These are phyloP conservation scores for Neopestalotiopsis sp. DNA, from an alignment of 2,329 filamentous ascomycete species.

Conservation along the genomic window DNA sequence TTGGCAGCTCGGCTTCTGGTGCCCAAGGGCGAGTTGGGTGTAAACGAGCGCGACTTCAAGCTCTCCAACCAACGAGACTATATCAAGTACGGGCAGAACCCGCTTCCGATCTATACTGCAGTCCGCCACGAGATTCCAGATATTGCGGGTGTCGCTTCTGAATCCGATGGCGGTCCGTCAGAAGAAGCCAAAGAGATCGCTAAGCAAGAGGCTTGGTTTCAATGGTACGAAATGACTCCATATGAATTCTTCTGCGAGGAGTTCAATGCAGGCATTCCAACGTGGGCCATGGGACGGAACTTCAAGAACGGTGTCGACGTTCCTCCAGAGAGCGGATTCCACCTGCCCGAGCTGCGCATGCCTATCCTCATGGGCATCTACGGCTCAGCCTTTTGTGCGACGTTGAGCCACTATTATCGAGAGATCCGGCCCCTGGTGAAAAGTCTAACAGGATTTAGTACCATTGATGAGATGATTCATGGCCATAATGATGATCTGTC, in stretches of 20 bases:
- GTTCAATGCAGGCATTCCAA: conserved; percentile 88
- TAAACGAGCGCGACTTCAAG: conserved; percentile 83
- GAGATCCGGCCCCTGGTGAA: conserved; percentile 86
- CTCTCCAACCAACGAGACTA: conserved; percentile 84
- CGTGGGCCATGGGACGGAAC: conserved; percentile 86
- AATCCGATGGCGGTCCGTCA: conserved; percentile 39
- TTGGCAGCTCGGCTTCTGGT: conserved; percentile 85
- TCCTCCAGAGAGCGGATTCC: conserved; percentile 67
- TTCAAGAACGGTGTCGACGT: conserved; percentile 77
- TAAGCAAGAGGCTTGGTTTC: conserved; percentile 84
- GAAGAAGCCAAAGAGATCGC: conserved; percentile 59
- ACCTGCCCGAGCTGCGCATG: conserved; percentile 83
- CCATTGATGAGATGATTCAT: conserved; percentile 82
- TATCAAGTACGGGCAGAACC: conserved; percentile 78
- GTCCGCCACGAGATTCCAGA: conserved; percentile 94
- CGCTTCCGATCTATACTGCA: conserved; percentile 93
- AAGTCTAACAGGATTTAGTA: conserved; percentile 74
- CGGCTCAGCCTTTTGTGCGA: conserved; percentile 95
- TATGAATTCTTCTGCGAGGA: conserved; percentile 98
- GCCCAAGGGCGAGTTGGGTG: conserved; percentile 80
- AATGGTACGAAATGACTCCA: conserved; percentile 96
- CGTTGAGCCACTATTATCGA: conserved; percentile 92
- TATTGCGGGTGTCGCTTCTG: conserved; percentile 49
- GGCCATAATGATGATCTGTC: conserved; percentile 83
- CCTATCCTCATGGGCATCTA: conserved; percentile 92